phyloP scores from a whole-genome alignment of 371 early-diverging fungal species.

The Fennellomyces sp. region DNA sequence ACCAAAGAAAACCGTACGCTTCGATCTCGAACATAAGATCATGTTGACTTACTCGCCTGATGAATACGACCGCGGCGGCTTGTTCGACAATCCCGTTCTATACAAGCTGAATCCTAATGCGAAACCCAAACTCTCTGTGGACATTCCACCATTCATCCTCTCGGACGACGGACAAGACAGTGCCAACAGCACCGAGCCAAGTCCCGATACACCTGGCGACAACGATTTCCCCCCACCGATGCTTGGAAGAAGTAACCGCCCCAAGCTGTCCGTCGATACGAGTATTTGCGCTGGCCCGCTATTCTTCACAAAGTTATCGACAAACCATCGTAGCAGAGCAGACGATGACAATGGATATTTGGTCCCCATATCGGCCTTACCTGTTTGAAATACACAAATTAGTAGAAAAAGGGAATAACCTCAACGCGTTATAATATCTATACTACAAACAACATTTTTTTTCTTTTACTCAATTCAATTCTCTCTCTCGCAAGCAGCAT shows the following conservation, averaged over 20 bases:
- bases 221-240: not conserved
- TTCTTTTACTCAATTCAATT: not conserved
- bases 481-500: not conserved
- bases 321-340: constrained; percentile 9
- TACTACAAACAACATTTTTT: not conserved
- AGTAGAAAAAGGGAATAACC: too few species aligned
- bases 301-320: constrained; percentile 22
- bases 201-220: constrained; percentile 15
- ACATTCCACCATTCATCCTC: constrained; percentile 10
- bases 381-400: not conserved
- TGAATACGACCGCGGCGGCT: constrained; percentile 20
- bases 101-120: constrained; percentile 17
- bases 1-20: constrained; percentile 14
- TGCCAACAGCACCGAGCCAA: constrained; percentile 2
- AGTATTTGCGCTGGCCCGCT: constrained; percentile 22
- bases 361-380: constrained; percentile 19
- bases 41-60: constrained; percentile 18
- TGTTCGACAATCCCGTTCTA: not conserved
- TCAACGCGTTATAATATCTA: not conserved
- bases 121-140: constrained; percentile 17
- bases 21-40: not conserved
- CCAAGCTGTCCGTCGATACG: constrained; percentile 21
- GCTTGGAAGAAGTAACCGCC: constrained; percentile 1
- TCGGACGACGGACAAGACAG: constrained; percentile 7
- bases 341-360: constrained; percentile 14